phyloP scores from a whole-genome alignment of 1,139 yeast species.

The Nakaseomyces kungkrabaensis region DNA sequence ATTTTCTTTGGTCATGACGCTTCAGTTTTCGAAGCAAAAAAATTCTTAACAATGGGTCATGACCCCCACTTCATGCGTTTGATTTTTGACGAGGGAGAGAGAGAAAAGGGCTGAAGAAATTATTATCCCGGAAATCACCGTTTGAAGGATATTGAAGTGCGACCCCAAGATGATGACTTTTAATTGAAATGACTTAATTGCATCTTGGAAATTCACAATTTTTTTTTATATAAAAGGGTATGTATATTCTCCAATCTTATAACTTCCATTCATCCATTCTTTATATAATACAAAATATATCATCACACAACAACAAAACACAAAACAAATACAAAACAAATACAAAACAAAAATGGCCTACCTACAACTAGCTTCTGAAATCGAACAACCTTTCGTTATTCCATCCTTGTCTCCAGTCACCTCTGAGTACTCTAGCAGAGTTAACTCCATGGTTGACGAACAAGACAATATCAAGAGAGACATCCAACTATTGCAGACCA shows the following conservation, averaged over 20 bases:
- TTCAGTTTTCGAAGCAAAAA: too few species aligned
- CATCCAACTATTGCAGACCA: conserved; percentile 4
- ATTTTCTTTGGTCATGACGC: too few species aligned
- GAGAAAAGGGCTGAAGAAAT: too few species aligned
- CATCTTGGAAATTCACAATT: neutral
- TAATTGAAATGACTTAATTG: neutral
- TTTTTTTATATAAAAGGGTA: too few species aligned
- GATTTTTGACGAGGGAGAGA: too few species aligned
- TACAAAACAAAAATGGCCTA: conserved; percentile 30
- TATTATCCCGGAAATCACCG: too few species aligned
- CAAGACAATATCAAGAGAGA: neutral
- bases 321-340: conserved; percentile 5
- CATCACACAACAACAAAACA: conserved; percentile 5
- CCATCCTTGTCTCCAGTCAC: conserved; percentile 50
- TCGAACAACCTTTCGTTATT: conserved; percentile 53
- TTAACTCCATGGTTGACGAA: conserved; percentile 8
- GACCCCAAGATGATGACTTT: too few species aligned
- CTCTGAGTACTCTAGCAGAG: conserved; percentile 29
- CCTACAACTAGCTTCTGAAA: conserved; percentile 47
- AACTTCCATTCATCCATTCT: neutral
- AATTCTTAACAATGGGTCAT: too few species aligned
- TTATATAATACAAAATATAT: neutral
- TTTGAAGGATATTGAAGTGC: too few species aligned
- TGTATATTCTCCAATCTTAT: too few species aligned
- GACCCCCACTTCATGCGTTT: too few species aligned